Evolutionary conservation across 2,329 filamentous ascomycete species (phyloP).

Genomic region (Cyanodermella asteris): DNA sequence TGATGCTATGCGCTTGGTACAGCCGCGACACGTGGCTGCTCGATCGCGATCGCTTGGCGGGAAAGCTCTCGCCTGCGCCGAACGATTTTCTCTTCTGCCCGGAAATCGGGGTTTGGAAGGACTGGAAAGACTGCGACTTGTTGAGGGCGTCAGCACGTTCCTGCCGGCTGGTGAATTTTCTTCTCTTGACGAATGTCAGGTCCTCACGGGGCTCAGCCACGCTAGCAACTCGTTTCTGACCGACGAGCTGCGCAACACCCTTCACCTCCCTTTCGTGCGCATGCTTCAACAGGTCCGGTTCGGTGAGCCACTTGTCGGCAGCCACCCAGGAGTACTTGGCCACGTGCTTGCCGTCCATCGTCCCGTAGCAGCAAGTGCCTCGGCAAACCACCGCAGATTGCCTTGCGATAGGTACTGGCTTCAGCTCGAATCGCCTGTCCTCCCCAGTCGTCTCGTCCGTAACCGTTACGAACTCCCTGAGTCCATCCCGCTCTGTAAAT

Average conservation of each 20-base stretch:
- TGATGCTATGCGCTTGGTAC: too few relatives aligned
- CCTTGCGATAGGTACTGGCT: slow-evolving; percentile 1
- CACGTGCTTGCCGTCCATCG: slow-evolving; percentile 8
- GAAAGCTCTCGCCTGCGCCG: too few relatives aligned
- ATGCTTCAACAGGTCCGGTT: slow-evolving; percentile 10
- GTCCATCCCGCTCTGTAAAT: slow-evolving; percentile 9
- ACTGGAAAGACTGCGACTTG: too few relatives aligned
- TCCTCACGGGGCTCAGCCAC: slow-evolving; percentile 10
- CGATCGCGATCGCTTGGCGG: too few relatives aligned
- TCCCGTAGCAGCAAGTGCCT: slow-evolving; percentile 5
- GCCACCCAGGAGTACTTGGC: slow-evolving; percentile 14
- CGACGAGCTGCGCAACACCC: slow-evolving; percentile 10
- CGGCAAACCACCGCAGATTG: slow-evolving; percentile 1
- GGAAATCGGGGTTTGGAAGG: too few relatives aligned
- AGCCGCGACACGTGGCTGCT: too few relatives aligned
- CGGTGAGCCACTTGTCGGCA: slow-evolving; percentile 10
- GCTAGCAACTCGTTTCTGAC: slow-evolving; percentile 11
- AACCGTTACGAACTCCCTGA: slow-evolving; percentile 5
- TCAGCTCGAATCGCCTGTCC: slow-evolving; percentile 4
- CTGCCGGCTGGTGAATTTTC: too few relatives aligned
- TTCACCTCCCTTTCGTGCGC: slow-evolving; percentile 9
- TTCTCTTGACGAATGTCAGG: slow-evolving; percentile 10
- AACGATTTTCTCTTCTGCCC: too few relatives aligned
- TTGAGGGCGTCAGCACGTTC: too few relatives aligned
- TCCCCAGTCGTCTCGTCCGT: slow-evolving; percentile 3